Evolutionary conservation across 495 filamentous ascomycete species (phyloP).

Genomic region (Aspergillus coremiiformis): DNA sequence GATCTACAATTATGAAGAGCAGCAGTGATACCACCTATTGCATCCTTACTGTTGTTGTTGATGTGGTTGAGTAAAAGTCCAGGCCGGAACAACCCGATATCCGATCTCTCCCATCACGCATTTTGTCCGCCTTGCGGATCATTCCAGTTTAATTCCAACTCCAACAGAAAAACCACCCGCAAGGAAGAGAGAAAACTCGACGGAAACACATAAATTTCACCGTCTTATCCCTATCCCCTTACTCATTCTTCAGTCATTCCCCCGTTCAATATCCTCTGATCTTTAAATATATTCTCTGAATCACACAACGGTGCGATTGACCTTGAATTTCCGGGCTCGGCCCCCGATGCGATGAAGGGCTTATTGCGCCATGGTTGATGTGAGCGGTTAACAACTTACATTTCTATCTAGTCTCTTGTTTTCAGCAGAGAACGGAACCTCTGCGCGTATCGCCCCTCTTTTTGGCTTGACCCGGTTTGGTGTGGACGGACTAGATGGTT

Average conservation of each 20-base stretch:
- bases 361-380: slow-evolving; percentile 18
- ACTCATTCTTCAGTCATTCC: neutral
- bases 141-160: too few species aligned
- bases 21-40: slow-evolving; percentile 6
- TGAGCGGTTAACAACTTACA: slow-evolving; percentile 8
- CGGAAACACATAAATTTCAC: neutral
- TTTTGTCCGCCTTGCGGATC: slow-evolving; percentile 7
- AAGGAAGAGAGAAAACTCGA: neutral
- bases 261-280: neutral
- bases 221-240: neutral
- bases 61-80: neutral
- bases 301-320: slow-evolving; percentile 3
- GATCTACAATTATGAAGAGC: neutral
- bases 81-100: slow-evolving; percentile 22
- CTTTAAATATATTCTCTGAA: neutral
- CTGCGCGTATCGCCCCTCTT: neutral
- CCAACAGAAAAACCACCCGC: neutral
- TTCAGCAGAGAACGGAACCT: neutral
- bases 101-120: slow-evolving; percentile 1
- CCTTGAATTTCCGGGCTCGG: neutral
- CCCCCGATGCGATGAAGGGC: slow-evolving; percentile 22
- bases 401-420: neutral
- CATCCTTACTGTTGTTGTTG: neutral
- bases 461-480: neutral
- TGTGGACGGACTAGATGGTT: neutral